Evolutionary conservation across 73 alveolate species (phyloP), one percentile per base, ranked within the genome.

Genomic region (Durusdinium trenchii): DNA sequence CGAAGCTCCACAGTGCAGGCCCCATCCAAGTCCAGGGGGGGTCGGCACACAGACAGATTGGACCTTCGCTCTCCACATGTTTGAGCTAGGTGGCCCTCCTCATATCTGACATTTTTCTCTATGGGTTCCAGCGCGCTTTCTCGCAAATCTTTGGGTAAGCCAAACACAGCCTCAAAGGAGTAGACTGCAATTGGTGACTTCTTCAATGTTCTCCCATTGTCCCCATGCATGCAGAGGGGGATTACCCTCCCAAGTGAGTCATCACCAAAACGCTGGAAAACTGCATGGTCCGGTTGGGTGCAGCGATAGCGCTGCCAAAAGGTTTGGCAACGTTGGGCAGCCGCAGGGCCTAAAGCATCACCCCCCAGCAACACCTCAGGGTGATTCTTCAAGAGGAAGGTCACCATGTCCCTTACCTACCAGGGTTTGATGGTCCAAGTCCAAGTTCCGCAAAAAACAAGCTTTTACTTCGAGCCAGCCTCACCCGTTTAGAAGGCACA

Each of bases 171-270:
- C 28, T 86, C 95, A 2, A 23, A 86, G 26, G 46, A 0, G 28
- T 3, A 57, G 5, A 54, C 45, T 23, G 40, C 51, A 0, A 86
- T 67, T 1, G 95, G 83, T 20, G 83, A 60, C n/a, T 86, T 86
- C 23, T 60, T 43, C 38, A 26, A 23, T 7, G 73, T 48, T 35
- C 95, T 20, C 7, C 95, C 95, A 23, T 86, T 86, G 64, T 86
- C 95, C 36, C 95, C 95, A 60, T 86, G 95, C 43, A 86, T 26
- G 64, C 38, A 51, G 1, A 83, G 14, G 30, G 93, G 83, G 83
- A 86, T 86, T 16, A 50, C 45, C 23, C 75, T 12, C 14, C 18
- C 32, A 3, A 16, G 46, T 42, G 14, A 30, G 5, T 26, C 35
- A 12, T 32, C 73, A 0, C 48, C 12, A 9, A 42, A 60, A 6